phyloP scores from a whole-genome alignment of 2,329 filamentous ascomycete species.

The Xylaria arbuscula region DNA sequence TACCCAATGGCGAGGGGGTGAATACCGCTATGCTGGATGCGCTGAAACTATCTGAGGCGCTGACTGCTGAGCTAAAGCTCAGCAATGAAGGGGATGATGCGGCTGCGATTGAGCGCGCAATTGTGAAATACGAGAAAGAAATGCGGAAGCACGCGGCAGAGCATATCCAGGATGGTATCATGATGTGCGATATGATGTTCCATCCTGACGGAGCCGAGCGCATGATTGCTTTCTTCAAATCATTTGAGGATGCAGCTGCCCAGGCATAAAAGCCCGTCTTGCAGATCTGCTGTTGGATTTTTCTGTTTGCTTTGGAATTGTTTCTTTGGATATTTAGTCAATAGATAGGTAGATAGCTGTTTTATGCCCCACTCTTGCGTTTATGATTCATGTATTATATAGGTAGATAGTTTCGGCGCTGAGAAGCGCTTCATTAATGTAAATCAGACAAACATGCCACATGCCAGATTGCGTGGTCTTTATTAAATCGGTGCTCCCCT shows the following conservation, averaged over 20 bases:
- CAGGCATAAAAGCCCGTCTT: not conserved
- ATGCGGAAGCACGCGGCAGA: conserved; percentile 26
- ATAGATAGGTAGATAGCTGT: conserved; percentile 4
- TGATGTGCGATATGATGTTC: conserved; percentile 28
- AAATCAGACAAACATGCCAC: no score
- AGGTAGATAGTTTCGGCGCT: not conserved
- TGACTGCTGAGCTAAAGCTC: conserved; percentile 11
- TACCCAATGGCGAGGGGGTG: conserved; percentile 36
- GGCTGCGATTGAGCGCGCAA: conserved; percentile 29
- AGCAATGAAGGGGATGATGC: conserved; percentile 8
- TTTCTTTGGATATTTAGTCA: not conserved
- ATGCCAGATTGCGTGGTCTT: no score
- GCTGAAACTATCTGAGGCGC: conserved; percentile 27
- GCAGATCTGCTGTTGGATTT: not conserved
- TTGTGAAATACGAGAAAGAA: conserved; percentile 27
- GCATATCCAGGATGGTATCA: conserved; percentile 26
- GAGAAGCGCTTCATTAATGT: no score
- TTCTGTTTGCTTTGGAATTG: not conserved
- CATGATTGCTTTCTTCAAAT: conserved; percentile 32
- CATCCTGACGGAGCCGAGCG: conserved; percentile 26
- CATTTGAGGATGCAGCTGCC: not conserved
- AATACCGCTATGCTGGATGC: conserved; percentile 36
- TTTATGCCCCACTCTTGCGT: not conserved
- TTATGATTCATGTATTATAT: not conserved
- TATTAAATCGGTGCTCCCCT: no score